Percentiles rank a stretch among this genome's conserved stretches.
Evolutionary conservation across 352 stramenopile genomes (phyloP).

Genomic region (Phytophthora hibernalis): DNA sequence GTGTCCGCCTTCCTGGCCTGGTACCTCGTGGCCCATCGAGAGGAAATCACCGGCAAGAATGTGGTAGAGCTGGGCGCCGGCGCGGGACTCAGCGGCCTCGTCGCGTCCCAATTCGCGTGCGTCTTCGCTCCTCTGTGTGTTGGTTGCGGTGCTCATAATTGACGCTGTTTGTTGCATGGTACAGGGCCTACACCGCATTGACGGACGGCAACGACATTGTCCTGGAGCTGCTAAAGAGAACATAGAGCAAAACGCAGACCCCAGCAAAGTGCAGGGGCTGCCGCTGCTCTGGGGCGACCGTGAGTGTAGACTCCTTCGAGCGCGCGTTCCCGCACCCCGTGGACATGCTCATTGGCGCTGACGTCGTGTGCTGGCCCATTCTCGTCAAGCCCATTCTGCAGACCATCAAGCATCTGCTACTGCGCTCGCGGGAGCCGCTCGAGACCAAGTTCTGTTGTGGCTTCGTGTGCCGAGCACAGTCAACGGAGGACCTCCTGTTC

Average conservation of each 20-base stretch:
- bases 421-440: conserved; percentile 42
- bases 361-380: conserved; percentile 78
- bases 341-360: conserved; percentile 68
- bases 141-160: conserved; percentile 5
- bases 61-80: conserved; percentile 64
- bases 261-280: conserved; percentile 44
- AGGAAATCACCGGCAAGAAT: conserved; percentile 50
- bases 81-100: conserved; percentile 63
- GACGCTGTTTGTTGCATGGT: conserved; percentile 17
- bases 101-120: conserved; percentile 67
- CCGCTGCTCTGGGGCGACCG: conserved; percentile 63
- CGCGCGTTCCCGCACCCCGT: conserved; percentile 50
- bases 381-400: conserved; percentile 76
- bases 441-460: conserved; percentile 62
- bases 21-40: conserved; percentile 41
- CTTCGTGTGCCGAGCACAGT: conserved; percentile 65
- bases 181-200: conserved; percentile 53
- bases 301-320: conserved; percentile 53
- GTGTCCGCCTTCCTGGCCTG: conserved; percentile 72
- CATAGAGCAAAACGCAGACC: conserved; percentile 34
- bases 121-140: conserved; percentile 18
- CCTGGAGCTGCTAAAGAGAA: conserved; percentile 65
- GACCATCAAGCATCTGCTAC: conserved; percentile 72
- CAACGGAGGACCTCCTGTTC: conserved; percentile 64
- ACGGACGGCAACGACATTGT: conserved; percentile 83